phyloP scores from a whole-genome alignment of 2,329 filamentous ascomycete genomes.

The Exophiala sideris region DNA sequence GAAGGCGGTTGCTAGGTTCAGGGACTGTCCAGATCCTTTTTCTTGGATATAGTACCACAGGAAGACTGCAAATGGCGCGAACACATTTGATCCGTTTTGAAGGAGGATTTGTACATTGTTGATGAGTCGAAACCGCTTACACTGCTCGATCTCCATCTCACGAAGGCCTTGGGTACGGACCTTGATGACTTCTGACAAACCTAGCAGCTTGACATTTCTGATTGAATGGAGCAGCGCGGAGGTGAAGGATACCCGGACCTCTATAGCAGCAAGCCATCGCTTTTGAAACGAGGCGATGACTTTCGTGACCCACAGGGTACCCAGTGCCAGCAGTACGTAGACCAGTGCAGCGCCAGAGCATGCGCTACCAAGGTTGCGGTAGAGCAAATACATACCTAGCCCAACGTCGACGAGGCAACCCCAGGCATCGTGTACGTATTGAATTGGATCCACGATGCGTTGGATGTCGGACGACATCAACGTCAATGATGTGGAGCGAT shows the following conservation, averaged over 20 bases:
- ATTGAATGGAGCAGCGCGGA: slow-evolving; percentile 49
- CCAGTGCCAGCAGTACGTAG: slow-evolving; percentile 15
- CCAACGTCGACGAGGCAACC: slow-evolving; percentile 44
- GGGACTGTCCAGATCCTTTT: slow-evolving; percentile 2
- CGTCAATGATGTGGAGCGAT: slow-evolving; percentile 42
- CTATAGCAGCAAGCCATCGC: slow-evolving; percentile 50
- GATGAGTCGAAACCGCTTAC: slow-evolving; percentile 38
- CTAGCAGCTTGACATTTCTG: slow-evolving; percentile 52
- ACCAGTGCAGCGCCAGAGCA: slow-evolving; percentile 45
- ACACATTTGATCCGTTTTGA: slow-evolving; percentile 15
- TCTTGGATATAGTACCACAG: slow-evolving; percentile 18
- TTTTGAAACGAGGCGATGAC: slow-evolving; percentile 40
- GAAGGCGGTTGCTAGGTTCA: slow-evolving; percentile 16
- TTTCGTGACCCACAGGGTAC: slow-evolving; percentile 11
- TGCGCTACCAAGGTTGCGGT: slow-evolving; percentile 42
- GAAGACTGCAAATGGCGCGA: slow-evolving; percentile 24
- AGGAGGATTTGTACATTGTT: slow-evolving; percentile 14
- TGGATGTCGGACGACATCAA: slow-evolving; percentile 48
- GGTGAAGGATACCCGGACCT: slow-evolving; percentile 49
- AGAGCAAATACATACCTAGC: slow-evolving; percentile 44
- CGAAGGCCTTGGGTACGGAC: slow-evolving; percentile 40
- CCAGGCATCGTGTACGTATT: slow-evolving; percentile 46
- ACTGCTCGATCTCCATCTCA: slow-evolving; percentile 40
- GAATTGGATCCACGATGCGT: slow-evolving; percentile 40
- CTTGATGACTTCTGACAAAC: slow-evolving; percentile 42